A percentile compares a stretch with the other conserved stretches of the same genome.
Evolutionary conservation across 2,329 filamentous ascomycete species (phyloP).

Genomic region (Cercospora sp.): DNA sequence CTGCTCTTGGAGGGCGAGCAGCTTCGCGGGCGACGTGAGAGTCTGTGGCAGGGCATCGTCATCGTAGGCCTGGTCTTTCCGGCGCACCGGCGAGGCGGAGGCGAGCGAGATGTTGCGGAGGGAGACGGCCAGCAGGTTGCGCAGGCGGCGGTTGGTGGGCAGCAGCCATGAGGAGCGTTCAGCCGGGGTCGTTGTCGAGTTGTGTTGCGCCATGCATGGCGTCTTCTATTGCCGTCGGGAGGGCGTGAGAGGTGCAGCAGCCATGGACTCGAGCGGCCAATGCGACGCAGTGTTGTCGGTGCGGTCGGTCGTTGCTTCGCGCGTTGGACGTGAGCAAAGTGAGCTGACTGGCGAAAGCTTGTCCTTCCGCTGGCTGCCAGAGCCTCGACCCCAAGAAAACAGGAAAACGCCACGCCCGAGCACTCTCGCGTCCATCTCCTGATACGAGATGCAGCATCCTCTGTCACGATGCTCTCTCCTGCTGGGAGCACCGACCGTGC

Average conservation of each 20-base stretch:
- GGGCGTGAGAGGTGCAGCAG: not conserved
- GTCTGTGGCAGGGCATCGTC: conserved; percentile 71
- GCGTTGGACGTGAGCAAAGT: not conserved
- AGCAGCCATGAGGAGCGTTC: conserved; percentile 55
- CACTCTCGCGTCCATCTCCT: not conserved
- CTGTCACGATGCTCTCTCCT: not conserved
- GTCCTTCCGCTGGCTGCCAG: not conserved
- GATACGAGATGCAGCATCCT: not conserved
- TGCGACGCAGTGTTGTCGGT: not conserved
- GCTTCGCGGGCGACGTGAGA: conserved; percentile 66
- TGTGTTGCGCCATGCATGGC: conserved; percentile 31
- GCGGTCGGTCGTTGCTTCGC: not conserved
- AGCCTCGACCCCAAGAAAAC: not conserved
- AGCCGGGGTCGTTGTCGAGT: conserved; percentile 37
- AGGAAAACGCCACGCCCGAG: not conserved
- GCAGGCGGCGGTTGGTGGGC: conserved; percentile 78
- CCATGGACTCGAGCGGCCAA: not conserved
- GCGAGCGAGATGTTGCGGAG: conserved; percentile 79
- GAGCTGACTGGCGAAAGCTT: not conserved
- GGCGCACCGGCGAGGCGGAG: conserved; percentile 47
- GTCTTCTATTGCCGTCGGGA: not conserved
- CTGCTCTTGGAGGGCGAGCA: conserved; percentile 55
- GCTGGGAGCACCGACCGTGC: not conserved
- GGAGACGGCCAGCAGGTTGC: conserved; percentile 83
- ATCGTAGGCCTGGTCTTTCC: conserved; percentile 65